These are phyloP conservation scores for Dictyostelium citrinum DNA, from an alignment of 78 protist genomes.

Conservation along the genomic window DNA sequence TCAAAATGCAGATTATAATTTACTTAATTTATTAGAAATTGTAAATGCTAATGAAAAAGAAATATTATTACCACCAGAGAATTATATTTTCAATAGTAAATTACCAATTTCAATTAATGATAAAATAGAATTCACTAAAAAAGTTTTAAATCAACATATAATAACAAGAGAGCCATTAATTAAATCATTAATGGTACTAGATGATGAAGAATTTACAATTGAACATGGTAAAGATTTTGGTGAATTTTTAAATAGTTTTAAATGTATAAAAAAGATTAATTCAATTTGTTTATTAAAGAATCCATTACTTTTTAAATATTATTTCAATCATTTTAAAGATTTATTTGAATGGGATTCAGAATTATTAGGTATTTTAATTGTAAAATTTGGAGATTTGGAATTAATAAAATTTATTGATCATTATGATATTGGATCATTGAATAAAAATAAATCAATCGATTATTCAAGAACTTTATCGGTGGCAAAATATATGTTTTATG, in stretches of 20 bases:
- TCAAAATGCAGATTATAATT: neutral
- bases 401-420: neutral
- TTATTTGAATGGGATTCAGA: neutral
- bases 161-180: too few relatives aligned
- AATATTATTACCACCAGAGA: neutral
- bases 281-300: neutral
- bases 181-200: neutral
- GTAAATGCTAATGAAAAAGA: neutral
- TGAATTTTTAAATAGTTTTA: neutral
- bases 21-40: neutral
- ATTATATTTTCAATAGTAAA: neutral
- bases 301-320: neutral
- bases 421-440: neutral
- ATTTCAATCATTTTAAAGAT: neutral
- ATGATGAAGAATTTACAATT: neutral
- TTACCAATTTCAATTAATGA: too few relatives aligned
- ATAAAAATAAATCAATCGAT: neutral
- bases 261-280: neutral
- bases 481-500: neutral
- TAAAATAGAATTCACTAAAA: neutral
- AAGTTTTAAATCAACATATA: neutral
- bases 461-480: neutral
- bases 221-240: neutral
- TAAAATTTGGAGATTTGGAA: neutral
- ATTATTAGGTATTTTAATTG: neutral